These are phyloP conservation scores for Coccomyxa sp. DNA, from an alignment of 139 green algal genomes.

Conservation along the genomic window DNA sequence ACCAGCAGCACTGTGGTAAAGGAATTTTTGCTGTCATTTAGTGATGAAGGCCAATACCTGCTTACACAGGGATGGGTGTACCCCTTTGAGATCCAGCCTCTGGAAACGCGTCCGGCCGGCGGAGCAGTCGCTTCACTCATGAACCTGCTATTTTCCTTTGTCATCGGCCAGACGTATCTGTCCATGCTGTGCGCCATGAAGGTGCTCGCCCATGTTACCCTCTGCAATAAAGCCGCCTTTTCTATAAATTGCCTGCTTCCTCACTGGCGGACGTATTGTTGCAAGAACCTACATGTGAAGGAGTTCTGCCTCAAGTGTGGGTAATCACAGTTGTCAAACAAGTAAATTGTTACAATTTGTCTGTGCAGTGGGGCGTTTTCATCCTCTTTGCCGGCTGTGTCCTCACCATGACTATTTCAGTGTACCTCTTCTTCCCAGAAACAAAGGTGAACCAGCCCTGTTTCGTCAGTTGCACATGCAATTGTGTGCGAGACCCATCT, in stretches of 20 bases:
- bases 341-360: background rate
- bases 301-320: background rate
- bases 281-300: background rate
- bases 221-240: background rate
- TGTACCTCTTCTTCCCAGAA: conserved; percentile 48
- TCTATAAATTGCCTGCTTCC: background rate
- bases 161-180: conserved; percentile 46
- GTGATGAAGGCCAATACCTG: background rate
- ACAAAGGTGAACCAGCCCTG: conserved; percentile 24
- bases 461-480: background rate
- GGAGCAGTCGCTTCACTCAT: conserved; percentile 30
- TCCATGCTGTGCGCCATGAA: conserved; percentile 39
- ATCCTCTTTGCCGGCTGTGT: conserved; percentile 58
- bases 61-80: conserved; percentile 35
- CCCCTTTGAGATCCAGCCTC: conserved; percentile 33
- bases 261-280: background rate
- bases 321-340: background rate
- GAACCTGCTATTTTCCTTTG: conserved; percentile 46
- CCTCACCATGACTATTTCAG: conserved; percentile 49
- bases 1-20: background rate
- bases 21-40: background rate
- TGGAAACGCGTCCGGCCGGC: conserved; percentile 24
- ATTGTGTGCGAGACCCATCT: too few species aligned
- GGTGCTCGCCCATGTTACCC: background rate
- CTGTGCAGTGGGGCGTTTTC: conserved; percentile 50